phyloP scores from a whole-genome alignment of 306 rosid genomes.

The Malus fusca region DNA sequence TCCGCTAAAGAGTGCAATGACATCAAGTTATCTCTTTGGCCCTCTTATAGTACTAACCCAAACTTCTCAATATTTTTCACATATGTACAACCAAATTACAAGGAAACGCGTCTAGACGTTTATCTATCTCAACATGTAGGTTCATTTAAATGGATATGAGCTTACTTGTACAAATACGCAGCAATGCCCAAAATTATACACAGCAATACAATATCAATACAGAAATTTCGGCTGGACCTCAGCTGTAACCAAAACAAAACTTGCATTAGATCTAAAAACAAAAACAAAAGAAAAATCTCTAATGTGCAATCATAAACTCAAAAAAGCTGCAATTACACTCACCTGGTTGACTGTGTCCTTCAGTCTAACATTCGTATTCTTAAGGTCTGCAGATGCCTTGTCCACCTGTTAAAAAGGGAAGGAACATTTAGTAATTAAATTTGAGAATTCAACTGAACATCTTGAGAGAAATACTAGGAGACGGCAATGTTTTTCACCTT shows the following conservation, averaged over 20 bases:
- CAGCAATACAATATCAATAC: constrained; percentile 84
- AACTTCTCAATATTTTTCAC: background rate
- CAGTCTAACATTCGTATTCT: constrained; percentile 93
- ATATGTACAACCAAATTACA: background rate
- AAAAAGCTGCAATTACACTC: constrained; percentile 11
- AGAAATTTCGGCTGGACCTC: constrained; percentile 94
- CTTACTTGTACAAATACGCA: constrained; percentile 96
- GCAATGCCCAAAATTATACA: constrained; percentile 94
- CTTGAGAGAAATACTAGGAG: background rate
- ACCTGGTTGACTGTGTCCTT: constrained; percentile 95
- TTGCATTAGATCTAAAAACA: constrained; percentile 22
- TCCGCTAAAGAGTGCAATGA: background rate
- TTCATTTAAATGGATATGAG: constrained; percentile 3
- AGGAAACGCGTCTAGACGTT: background rate
- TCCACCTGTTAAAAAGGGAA: constrained; percentile 55
- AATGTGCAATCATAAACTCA: background rate
- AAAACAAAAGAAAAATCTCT: constrained; percentile 5
- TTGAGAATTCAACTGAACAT: background rate
- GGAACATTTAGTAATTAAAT: background rate
- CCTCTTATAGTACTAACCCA: background rate
- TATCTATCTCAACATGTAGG: background rate
- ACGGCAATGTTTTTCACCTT: constrained; percentile 49
- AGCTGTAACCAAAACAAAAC: constrained; percentile 53
- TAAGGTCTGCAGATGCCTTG: constrained; percentile 86
- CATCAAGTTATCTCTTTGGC: background rate